Conservation (phyloP, 805 yeast species). For the Starmerella vitae region DNA sequence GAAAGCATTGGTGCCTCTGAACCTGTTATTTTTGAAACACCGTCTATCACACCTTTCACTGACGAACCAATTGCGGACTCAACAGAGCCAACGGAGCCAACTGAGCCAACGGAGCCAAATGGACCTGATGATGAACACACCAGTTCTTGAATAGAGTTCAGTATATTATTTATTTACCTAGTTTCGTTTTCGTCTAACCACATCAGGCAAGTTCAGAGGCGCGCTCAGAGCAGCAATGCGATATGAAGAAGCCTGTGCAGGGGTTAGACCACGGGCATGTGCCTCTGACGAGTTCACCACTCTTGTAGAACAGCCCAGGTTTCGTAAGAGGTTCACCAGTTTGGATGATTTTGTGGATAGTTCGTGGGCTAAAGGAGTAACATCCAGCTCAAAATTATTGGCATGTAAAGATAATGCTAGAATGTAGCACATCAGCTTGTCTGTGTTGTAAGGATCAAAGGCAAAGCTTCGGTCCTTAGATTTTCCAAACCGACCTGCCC, state of each 20-base stretch:
- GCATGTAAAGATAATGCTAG: constrained; percentile 61
- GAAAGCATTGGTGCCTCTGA: neutral
- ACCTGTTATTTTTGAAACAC: neutral
- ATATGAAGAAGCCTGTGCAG: constrained; percentile 35
- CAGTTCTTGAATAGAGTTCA: too few relatives aligned
- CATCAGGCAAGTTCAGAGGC: constrained; percentile 80
- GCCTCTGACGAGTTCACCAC: constrained; percentile 38
- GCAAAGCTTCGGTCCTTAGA: constrained; percentile 62
- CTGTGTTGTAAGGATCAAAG: constrained; percentile 81
- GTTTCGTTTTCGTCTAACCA: constrained; percentile 40
- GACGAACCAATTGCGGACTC: too few relatives aligned
- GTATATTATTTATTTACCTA: constrained; percentile 2
- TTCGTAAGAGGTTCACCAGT: constrained; percentile 53
- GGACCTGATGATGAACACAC: too few relatives aligned
- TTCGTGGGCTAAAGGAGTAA: constrained; percentile 74
- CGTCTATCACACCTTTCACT: neutral
- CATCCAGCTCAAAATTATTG: constrained; percentile 59
- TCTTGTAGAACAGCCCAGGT: constrained; percentile 70
- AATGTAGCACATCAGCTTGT: constrained; percentile 67
- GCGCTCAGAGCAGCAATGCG: constrained; percentile 75
- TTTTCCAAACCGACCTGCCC: constrained; percentile 51
- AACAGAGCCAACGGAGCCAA: too few relatives aligned
- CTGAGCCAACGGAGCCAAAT: too few relatives aligned
- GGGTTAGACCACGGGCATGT: constrained; percentile 27
- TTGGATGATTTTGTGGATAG: constrained; percentile 66